phyloP scores from a whole-genome alignment of 208 protist species.

The Trypanosoma rangeli region DNA sequence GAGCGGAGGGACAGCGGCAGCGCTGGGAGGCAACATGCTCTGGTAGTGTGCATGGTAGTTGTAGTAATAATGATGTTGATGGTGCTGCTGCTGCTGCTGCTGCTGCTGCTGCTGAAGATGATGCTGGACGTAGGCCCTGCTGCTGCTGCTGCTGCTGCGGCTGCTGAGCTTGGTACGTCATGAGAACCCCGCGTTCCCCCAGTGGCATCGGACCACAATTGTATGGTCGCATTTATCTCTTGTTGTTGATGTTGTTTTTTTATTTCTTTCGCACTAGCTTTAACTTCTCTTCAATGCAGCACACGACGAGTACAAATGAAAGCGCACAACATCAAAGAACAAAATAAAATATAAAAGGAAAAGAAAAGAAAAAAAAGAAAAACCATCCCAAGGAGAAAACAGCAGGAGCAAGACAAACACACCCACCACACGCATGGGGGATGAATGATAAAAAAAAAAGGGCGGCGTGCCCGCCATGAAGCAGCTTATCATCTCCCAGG shows the following conservation, averaged over 20 bases:
- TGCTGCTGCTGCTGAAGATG: constrained; percentile 29
- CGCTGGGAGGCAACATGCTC: constrained; percentile 2
- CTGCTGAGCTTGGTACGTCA: constrained; percentile 13
- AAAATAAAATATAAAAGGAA: no score
- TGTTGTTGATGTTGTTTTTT: not conserved
- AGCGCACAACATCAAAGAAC: no score
- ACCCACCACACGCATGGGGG: no score
- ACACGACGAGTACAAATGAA: no score
- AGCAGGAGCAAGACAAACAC: no score
- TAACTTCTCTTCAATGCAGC: not conserved
- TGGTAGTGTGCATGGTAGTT: constrained; percentile 9
- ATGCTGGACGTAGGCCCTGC: constrained; percentile 20
- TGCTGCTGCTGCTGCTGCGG: constrained; percentile 20
- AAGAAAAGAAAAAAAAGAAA: no score
- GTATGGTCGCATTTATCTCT: constrained; percentile 11
- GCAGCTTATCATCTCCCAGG: no score
- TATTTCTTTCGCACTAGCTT: not conserved
- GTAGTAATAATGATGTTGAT: constrained; percentile 6
- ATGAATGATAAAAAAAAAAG: no score
- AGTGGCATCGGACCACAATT: constrained; percentile 1
- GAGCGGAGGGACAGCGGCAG: not conserved
- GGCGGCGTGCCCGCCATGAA: no score
- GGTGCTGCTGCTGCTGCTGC: constrained; percentile 13
- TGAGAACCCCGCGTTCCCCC: constrained; percentile 10
- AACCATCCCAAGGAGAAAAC: no score